Percentiles rank a stretch among this genome's conserved stretches.
Conservation (phyloP, 345 rosid species). For the Aethionema arabicum region DNA sequence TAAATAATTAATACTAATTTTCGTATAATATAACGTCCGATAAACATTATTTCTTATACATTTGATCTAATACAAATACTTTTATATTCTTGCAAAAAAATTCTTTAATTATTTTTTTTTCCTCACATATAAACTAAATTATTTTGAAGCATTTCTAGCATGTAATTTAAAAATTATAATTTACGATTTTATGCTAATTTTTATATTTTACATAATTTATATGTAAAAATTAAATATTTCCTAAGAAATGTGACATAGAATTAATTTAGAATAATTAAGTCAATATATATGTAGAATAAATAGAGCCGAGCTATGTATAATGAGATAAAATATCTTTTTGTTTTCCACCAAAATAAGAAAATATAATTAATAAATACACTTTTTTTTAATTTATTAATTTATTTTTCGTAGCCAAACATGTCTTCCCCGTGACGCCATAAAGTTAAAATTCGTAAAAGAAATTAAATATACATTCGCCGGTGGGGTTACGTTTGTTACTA, state of each 20-base stretch:
- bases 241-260: not conserved
- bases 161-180: no score
- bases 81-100: not conserved
- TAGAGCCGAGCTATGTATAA: slow-evolving; percentile 18
- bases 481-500: slow-evolving; percentile 41
- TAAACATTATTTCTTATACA: not conserved
- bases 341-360: slow-evolving; percentile 27
- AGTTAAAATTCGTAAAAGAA: slow-evolving; percentile 13
- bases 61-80: no score
- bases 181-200: no score
- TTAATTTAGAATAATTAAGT: not conserved
- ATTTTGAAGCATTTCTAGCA: no score
- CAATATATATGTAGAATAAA: slow-evolving; percentile 8
- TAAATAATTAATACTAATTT: not conserved
- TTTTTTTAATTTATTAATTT: no score
- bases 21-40: slow-evolving; percentile 4
- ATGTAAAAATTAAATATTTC: no score
- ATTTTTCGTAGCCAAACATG: slow-evolving; percentile 18
- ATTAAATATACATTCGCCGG: slow-evolving; percentile 39
- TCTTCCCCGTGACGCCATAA: slow-evolving; percentile 37
- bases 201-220: no score
- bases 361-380: slow-evolving; percentile 16
- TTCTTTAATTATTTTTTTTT: not conserved
- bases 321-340: slow-evolving; percentile 11
- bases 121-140: no score